phyloP scores from a whole-genome alignment of 805 yeast genomes.

The Isabelozyma gotoi region DNA sequence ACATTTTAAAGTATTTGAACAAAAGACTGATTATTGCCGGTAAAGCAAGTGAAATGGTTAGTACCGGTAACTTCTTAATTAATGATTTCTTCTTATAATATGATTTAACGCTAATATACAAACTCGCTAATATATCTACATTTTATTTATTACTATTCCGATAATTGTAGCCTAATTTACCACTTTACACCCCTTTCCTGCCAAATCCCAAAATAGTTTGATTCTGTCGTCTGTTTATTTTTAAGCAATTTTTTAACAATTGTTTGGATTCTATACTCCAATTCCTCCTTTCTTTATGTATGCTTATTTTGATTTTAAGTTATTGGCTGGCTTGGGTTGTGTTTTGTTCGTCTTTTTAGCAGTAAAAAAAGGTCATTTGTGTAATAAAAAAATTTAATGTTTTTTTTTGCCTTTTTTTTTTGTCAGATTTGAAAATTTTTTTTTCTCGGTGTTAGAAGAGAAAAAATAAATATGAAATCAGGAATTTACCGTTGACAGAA shows the following conservation, averaged over 20 bases:
- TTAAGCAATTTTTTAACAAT: too few relatives aligned
- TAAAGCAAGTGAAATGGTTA: constrained; percentile 44
- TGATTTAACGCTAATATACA: constrained; percentile 1
- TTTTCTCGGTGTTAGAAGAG: neutral
- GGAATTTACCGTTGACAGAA: too few relatives aligned
- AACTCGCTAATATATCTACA: too few relatives aligned
- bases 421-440: neutral
- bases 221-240: too few relatives aligned
- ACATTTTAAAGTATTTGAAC: constrained; percentile 33
- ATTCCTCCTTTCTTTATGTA: neutral
- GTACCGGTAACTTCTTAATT: constrained; percentile 39
- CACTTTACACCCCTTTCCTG: too few relatives aligned
- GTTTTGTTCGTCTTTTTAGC: neutral
- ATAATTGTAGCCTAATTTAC: too few relatives aligned
- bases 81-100: constrained; percentile 42
- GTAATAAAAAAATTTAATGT: neutral
- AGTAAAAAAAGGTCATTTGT: neutral
- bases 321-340: neutral
- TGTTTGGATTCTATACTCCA: too few relatives aligned
- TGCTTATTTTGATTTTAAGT: neutral
- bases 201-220: too few relatives aligned
- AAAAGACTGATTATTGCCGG: constrained; percentile 37
- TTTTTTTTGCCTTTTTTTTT: neutral
- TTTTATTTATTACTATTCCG: too few relatives aligned
- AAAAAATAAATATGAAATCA: neutral